These are phyloP conservation scores for Gilbertella persicaria DNA, from an alignment of 371 early-diverging fungal species.

Conservation along the genomic window DNA sequence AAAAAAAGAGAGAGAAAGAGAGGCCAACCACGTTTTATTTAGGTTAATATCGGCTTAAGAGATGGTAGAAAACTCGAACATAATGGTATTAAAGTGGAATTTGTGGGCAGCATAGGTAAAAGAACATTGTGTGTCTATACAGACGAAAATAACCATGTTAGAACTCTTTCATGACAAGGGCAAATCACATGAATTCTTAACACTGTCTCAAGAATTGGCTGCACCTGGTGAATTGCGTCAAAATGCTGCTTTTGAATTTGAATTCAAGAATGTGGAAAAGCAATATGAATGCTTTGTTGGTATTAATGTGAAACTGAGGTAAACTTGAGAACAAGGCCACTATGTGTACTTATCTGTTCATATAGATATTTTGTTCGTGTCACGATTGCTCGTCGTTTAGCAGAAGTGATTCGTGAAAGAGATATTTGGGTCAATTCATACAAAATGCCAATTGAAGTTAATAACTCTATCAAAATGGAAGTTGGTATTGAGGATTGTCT, in stretches of 20 bases:
- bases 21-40: conserved; percentile 2
- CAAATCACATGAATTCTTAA: conserved; percentile 92
- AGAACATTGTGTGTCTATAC: neutral
- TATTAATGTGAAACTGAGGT: conserved; percentile 87
- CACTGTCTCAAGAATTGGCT: conserved; percentile 85
- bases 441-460: conserved; percentile 81
- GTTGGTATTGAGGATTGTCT: conserved; percentile 95
- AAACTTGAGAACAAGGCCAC: conserved; percentile 7
- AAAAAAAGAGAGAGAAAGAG: neutral
- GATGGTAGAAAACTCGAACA: conserved; percentile 95
- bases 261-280: conserved; percentile 92
- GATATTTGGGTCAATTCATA: conserved; percentile 94
- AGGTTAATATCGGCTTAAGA: conserved; percentile 87
- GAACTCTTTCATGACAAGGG: conserved; percentile 95
- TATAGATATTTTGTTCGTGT: conserved; percentile 85
- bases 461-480: conserved; percentile 94
- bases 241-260: conserved; percentile 79
- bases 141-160: conserved; percentile 16
- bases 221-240: conserved; percentile 84
- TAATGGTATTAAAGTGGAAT: conserved; percentile 96
- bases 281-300: conserved; percentile 91
- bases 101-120: conserved; percentile 93
- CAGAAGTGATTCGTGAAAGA: conserved; percentile 71
- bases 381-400: conserved; percentile 76
- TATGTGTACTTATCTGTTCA: neutral